Evolutionary conservation across 2,329 filamentous ascomycete genomes (phyloP).

Genomic region (Albophoma yamanashiensis): DNA sequence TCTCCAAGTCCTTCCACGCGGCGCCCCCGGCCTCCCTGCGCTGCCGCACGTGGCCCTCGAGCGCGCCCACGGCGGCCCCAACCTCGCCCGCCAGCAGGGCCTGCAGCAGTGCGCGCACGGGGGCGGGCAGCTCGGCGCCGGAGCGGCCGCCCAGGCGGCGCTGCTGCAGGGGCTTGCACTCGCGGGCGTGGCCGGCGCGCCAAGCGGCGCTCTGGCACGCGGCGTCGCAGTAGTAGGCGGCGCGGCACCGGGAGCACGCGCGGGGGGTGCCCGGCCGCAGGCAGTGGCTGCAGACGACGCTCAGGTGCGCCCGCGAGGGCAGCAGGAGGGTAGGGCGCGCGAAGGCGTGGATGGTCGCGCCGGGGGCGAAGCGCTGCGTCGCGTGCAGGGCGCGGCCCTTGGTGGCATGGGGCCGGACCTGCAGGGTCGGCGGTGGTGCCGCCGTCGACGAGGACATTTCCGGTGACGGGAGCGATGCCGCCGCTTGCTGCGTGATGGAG

Average conservation of each 20-base stretch:
- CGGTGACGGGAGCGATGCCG: neutral
- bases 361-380: slow-evolving; percentile 29
- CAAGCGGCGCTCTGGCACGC: slow-evolving; percentile 46
- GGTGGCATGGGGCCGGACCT: slow-evolving; percentile 15
- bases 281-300: slow-evolving; percentile 38
- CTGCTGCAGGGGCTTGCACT: slow-evolving; percentile 38
- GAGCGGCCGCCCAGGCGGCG: slow-evolving; percentile 8
- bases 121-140: slow-evolving; percentile 35
- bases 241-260: slow-evolving; percentile 42
- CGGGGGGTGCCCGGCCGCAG: slow-evolving; percentile 19
- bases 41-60: slow-evolving; percentile 35
- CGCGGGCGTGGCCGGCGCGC: slow-evolving; percentile 38
- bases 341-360: slow-evolving; percentile 35
- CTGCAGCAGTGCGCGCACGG: slow-evolving; percentile 42
- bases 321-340: slow-evolving; percentile 30
- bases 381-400: slow-evolving; percentile 37
- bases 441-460: neutral
- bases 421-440: slow-evolving; percentile 7
- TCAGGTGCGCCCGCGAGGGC: slow-evolving; percentile 30
- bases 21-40: slow-evolving; percentile 20
- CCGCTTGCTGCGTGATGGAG: neutral
- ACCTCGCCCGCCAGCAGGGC: slow-evolving; percentile 30
- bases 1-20: slow-evolving; percentile 37
- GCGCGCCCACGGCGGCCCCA: slow-evolving; percentile 19
- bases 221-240: slow-evolving; percentile 42